These are phyloP conservation scores for Phyllosticta ampelicida DNA, from an alignment of 2,329 filamentous ascomycete genomes.

Conservation along the genomic window DNA sequence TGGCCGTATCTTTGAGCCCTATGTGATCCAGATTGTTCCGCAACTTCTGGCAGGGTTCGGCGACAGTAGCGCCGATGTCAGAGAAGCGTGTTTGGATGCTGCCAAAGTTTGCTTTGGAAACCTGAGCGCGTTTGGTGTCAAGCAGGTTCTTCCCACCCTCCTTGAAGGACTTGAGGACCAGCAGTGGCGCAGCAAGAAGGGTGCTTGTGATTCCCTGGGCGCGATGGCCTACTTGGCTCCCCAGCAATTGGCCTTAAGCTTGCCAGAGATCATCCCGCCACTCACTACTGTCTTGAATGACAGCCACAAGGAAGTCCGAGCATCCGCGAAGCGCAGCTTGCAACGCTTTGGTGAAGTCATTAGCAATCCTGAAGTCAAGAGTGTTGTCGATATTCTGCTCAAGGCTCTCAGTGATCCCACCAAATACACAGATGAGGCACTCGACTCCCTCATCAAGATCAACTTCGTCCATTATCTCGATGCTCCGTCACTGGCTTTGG, in stretches of 20 bases:
- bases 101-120: conserved; percentile 90
- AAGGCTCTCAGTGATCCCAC: conserved; percentile 97
- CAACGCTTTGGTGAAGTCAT: conserved; percentile 99
- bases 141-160: conserved; percentile 83
- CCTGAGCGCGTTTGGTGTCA: conserved; percentile 90
- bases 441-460: conserved; percentile 94
- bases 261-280: conserved; percentile 94
- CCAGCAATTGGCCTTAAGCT: conserved; percentile 79
- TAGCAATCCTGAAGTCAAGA: conserved; percentile 93
- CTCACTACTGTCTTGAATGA: conserved; percentile 90
- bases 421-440: conserved; percentile 88
- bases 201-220: conserved; percentile 89
- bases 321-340: conserved; percentile 86
- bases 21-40: conserved; percentile 89
- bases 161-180: conserved; percentile 86
- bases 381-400: conserved; percentile 77
- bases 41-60: conserved; percentile 84
- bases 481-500: conserved; percentile 84
- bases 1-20: conserved; percentile 85
- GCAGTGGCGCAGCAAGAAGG: conserved; percentile 98
- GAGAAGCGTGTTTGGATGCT: conserved; percentile 84
- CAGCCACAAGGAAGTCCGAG: conserved; percentile 92
- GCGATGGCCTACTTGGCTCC: conserved; percentile 98
- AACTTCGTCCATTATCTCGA: conserved; percentile 98
- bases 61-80: conserved; percentile 76